Conservation (phyloP, 768 basidiomycete species). For the Pulveroboletus ravenelii region DNA sequence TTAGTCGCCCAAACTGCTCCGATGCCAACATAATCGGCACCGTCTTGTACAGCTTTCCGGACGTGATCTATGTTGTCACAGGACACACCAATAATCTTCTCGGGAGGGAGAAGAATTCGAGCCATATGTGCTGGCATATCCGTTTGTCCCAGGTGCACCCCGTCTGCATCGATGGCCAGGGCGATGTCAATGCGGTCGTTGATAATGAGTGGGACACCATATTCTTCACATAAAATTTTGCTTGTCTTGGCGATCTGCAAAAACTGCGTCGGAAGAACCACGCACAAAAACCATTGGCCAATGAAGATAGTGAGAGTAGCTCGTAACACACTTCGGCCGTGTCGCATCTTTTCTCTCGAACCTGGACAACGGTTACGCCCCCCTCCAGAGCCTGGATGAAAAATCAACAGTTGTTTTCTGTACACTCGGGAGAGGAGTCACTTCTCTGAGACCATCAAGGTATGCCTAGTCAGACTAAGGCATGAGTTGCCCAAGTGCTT, state of each 20-base stretch:
- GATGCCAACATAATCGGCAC: constrained; percentile 84
- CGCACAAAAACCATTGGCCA: background rate
- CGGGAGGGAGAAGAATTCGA: constrained; percentile 60
- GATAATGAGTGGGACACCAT: constrained; percentile 79
- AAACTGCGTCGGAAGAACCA: constrained; percentile 46
- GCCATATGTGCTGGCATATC: constrained; percentile 74
- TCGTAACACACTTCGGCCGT: constrained; percentile 62
- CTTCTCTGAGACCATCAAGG: constrained; percentile 70
- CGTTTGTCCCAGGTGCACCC: constrained; percentile 86
- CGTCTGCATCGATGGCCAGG: constrained; percentile 67
- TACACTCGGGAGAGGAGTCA: constrained; percentile 21
- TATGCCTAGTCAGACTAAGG: constrained; percentile 47
- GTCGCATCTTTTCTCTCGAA: constrained; percentile 80
- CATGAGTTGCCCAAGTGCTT: background rate
- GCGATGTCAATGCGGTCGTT: constrained; percentile 88
- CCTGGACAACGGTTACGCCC: constrained; percentile 86
- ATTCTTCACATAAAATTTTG: constrained; percentile 68
- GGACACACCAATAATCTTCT: constrained; percentile 75
- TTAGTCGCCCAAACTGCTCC: constrained; percentile 79
- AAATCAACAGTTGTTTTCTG: background rate
- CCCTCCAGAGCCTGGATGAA: constrained; percentile 64
- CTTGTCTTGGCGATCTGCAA: constrained; percentile 65
- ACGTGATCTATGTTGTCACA: constrained; percentile 69
- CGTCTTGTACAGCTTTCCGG: constrained; percentile 51
- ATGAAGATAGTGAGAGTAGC: background rate